Conservation (phyloP, 805 yeast species). For the Candida caryicola region DNA sequence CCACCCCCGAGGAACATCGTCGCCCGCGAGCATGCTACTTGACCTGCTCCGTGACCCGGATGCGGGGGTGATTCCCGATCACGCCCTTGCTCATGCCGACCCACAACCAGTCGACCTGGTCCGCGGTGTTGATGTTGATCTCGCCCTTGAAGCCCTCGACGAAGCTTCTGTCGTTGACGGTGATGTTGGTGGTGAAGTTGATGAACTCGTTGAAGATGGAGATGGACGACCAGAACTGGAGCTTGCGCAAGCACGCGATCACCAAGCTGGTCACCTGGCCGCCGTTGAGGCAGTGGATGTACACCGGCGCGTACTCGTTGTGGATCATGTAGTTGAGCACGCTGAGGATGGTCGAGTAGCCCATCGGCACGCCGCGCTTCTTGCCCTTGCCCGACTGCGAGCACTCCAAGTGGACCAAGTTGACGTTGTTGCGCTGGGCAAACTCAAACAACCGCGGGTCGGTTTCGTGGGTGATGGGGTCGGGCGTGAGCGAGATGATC, state of each 20-base stretch:
- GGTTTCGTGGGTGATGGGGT: constrained; percentile 54
- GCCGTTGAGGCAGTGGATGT: constrained; percentile 86
- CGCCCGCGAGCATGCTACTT: too few relatives aligned
- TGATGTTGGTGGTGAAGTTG: constrained; percentile 70
- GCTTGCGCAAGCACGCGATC: constrained; percentile 80
- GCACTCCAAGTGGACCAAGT: constrained; percentile 64
- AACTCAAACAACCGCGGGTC: constrained; percentile 53
- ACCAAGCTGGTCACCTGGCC: constrained; percentile 82
- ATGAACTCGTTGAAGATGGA: constrained; percentile 85
- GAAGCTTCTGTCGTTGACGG: constrained; percentile 78
- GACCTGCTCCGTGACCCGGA: constrained; percentile 28
- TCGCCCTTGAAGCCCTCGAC: constrained; percentile 76
- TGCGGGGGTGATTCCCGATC: constrained; percentile 54
- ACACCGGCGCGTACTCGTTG: constrained; percentile 62
- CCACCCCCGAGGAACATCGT: too few relatives aligned
- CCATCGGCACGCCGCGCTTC: constrained; percentile 80
- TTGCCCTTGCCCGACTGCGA: constrained; percentile 71
- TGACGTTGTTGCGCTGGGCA: constrained; percentile 53
- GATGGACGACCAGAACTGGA: constrained; percentile 85
- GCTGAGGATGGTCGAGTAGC: constrained; percentile 55
- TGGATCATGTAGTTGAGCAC: constrained; percentile 64
- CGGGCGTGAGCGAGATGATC: constrained; percentile 77
- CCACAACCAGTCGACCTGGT: constrained; percentile 65
- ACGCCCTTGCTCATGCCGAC: constrained; percentile 58
- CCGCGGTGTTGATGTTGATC: constrained; percentile 44